These are phyloP conservation scores for Phaffia australis DNA, from an alignment of 768 basidiomycete genomes.

Conservation along the genomic window DNA sequence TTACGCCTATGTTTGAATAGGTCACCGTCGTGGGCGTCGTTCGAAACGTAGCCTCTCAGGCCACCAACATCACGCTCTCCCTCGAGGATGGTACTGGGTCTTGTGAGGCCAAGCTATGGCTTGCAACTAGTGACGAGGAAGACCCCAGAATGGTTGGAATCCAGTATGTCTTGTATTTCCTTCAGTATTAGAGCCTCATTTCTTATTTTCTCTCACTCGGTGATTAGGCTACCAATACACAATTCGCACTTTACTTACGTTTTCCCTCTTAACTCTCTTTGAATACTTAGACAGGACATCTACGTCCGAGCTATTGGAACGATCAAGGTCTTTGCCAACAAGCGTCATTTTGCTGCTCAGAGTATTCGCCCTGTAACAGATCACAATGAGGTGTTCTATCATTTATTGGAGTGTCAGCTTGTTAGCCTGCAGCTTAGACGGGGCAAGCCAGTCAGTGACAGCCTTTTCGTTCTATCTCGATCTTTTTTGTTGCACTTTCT, in stretches of 20 bases:
- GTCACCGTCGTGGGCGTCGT: constrained; percentile 67
- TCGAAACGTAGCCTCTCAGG: constrained; percentile 52
- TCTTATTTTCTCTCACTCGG: no score
- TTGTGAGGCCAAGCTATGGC: constrained; percentile 55
- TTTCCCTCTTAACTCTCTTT: not conserved
- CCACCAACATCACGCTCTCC: constrained; percentile 68
- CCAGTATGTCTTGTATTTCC: constrained; percentile 1
- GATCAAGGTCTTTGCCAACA: constrained; percentile 69
- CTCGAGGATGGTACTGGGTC: constrained; percentile 78
- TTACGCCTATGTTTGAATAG: constrained; percentile 37
- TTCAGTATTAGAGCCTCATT: not conserved
- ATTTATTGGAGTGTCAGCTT: constrained; percentile 62
- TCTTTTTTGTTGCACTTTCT: constrained; percentile 42
- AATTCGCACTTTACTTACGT: no score
- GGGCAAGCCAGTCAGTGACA: constrained; percentile 33
- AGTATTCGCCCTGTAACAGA: constrained; percentile 61
- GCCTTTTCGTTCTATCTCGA: not conserved
- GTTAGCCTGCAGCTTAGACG: constrained; percentile 72
- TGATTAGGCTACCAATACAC: no score
- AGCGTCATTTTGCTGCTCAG: constrained; percentile 68
- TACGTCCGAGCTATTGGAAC: constrained; percentile 72
- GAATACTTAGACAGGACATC: constrained; percentile 50
- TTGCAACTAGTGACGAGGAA: constrained; percentile 50
- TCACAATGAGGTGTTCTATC: constrained; percentile 68
- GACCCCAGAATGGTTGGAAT: constrained; percentile 32